Base-by-base conservation (phyloP, 225 moss, liverwort and hornwort genomes). In the Thuidium tamariscinum region DNA sequence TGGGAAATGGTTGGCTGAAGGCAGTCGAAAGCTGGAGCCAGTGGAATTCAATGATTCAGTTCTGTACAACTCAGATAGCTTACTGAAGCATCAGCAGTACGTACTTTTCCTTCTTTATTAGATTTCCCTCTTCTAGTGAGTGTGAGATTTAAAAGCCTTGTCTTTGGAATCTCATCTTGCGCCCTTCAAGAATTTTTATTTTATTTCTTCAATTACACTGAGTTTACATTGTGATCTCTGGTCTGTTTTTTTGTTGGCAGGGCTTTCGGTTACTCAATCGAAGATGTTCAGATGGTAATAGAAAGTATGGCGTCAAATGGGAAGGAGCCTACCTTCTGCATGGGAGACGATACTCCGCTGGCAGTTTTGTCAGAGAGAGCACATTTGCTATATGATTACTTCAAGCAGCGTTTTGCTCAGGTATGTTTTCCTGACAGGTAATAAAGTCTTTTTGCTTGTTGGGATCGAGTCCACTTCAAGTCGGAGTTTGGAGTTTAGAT, bases 371-470 rank as follows among this genome's bases (percentile, higher is more conserved):
- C 98, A 32, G 82, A 91, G 75, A 94, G 64, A 89, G 91, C 95
- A 15, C 98, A 98, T 84, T 85, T 98, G 84, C 85, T 98, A 79
- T 98, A 95, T 90, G 95, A 98, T 91, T 98, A 98, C 88, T 95
- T 98, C 91, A 98, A 98, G 90, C 98, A 98, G 92, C 95, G 98
- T 64, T 98, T 98, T 89, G 98, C 98, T 23, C 98, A 98, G 95
- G 98, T 96, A 87, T 81, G 51, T 49, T 61, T 52, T 44, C 44
- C 65, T 41, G 52, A 27, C 16, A 51, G 42, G 29, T 61, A 13
- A n/a, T 13, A 72, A 68, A n/a, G 9, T 80, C 54, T 54, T 75
- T 74, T 84, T 42, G 0, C 21, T 77, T 39, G 25, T 72, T 39
- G 9, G 26, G 68, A 51, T 36, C 55, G 62, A 82, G 36, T 70